Percentiles rank a stretch among this genome's conserved stretches.
These are phyloP conservation scores for Aspergillus olivimuriae DNA, from an alignment of 495 filamentous ascomycete species.

Conservation along the genomic window DNA sequence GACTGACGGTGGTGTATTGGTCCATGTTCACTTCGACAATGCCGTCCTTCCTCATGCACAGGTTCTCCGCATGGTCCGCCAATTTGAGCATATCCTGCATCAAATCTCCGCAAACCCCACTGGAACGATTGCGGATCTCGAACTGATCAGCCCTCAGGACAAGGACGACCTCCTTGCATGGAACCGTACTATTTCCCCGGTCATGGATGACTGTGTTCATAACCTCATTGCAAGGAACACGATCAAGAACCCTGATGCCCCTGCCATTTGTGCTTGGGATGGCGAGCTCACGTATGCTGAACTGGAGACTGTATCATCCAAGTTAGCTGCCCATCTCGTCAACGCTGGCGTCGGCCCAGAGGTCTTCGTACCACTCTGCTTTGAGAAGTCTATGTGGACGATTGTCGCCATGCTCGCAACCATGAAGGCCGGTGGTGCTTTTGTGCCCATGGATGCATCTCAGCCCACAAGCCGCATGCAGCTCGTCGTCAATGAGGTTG, in stretches of 20 bases:
- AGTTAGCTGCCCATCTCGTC: slow-evolving; percentile 27
- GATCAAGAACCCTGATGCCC: slow-evolving; percentile 12
- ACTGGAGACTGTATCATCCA: slow-evolving; percentile 22
- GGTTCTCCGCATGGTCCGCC: slow-evolving; percentile 10
- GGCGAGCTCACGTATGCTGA: slow-evolving; percentile 23
- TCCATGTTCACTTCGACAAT: slow-evolving; percentile 14
- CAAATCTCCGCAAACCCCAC: slow-evolving; percentile 4
- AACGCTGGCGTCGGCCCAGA: slow-evolving; percentile 24
- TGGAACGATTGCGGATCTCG: slow-evolving; percentile 5
- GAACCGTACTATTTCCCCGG: slow-evolving; percentile 13
- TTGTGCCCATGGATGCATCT: slow-evolving; percentile 41
- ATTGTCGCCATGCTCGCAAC: slow-evolving; percentile 36
- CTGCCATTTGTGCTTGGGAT: slow-evolving; percentile 20
- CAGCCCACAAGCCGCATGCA: slow-evolving; percentile 42
- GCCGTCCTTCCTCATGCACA: slow-evolving; percentile 4
- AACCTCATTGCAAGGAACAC: slow-evolving; percentile 21
- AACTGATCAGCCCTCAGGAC: slow-evolving; percentile 14
- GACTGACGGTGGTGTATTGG: neutral
- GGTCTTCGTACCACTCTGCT: slow-evolving; percentile 35
- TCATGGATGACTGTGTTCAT: slow-evolving; percentile 24
- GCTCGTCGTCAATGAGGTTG: slow-evolving; percentile 37
- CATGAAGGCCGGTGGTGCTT: slow-evolving; percentile 38
- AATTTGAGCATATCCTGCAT: slow-evolving; percentile 17
- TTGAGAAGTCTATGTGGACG: slow-evolving; percentile 42
- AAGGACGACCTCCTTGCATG: slow-evolving; percentile 12